Percentiles rank a stretch among this genome's conserved stretches.
Evolutionary conservation across 2,329 filamentous ascomycete genomes (phyloP).

Genomic region (Hymenotorrendiella dingleyae): DNA sequence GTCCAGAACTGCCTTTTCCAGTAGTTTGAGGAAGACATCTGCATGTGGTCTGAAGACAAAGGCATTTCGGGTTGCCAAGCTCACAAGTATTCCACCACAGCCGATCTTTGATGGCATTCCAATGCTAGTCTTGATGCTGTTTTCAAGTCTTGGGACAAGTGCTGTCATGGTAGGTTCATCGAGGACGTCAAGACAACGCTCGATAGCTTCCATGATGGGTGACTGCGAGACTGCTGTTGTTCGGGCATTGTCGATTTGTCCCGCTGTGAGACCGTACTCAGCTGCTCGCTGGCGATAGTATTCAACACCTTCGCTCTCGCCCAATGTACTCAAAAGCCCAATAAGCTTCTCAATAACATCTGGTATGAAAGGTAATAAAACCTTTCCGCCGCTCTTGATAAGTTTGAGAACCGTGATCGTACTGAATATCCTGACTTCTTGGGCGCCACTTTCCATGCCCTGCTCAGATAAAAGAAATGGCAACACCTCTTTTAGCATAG

Average conservation of each 20-base stretch:
- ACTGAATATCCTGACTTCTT: constrained; percentile 82
- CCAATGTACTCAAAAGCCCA: constrained; percentile 74
- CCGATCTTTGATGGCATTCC: constrained; percentile 93
- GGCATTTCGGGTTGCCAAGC: constrained; percentile 74
- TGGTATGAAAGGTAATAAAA: constrained; percentile 74
- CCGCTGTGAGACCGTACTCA: constrained; percentile 76
- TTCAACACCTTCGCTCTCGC: constrained; percentile 86
- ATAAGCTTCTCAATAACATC: constrained; percentile 77
- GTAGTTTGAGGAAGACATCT: constrained; percentile 66
- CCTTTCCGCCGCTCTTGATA: constrained; percentile 79
- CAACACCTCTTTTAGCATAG: constrained; percentile 79
- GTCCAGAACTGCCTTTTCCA: constrained; percentile 80
- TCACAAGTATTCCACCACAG: constrained; percentile 77
- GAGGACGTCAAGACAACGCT: constrained; percentile 78
- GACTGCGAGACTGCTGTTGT: constrained; percentile 77
- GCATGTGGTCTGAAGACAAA: constrained; percentile 71
- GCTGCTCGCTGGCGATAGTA: constrained; percentile 86
- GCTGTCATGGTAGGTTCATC: constrained; percentile 72
- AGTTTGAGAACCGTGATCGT: constrained; percentile 81
- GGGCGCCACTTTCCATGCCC: constrained; percentile 79
- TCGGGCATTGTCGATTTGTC: constrained; percentile 84
- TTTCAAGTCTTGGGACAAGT: constrained; percentile 66
- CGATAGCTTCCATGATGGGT: constrained; percentile 87
- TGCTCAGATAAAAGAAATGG: constrained; percentile 87
- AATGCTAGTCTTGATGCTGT: constrained; percentile 76